These are phyloP conservation scores for Reticulascus tulasneorum DNA, from an alignment of 2,329 filamentous ascomycete genomes.

Conservation along the genomic window DNA sequence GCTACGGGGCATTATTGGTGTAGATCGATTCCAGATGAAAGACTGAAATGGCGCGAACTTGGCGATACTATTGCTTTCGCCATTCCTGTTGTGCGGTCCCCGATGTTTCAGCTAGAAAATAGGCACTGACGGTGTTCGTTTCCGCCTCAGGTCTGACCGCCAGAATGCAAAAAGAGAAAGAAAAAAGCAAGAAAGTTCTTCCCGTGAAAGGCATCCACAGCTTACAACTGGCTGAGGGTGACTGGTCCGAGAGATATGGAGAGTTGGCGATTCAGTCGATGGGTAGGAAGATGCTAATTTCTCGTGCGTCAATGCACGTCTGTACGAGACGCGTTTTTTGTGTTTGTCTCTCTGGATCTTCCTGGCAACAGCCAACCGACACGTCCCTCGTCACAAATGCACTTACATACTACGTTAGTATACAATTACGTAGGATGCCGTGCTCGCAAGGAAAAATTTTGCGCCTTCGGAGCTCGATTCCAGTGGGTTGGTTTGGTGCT, in stretches of 20 bases:
- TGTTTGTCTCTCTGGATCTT: constrained; percentile 1
- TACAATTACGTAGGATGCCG: too few relatives aligned
- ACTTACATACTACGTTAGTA: not conserved
- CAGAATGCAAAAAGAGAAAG: constrained; percentile 2
- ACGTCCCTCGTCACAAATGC: not conserved
- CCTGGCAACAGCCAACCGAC: constrained; percentile 1
- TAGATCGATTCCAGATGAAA: too few relatives aligned
- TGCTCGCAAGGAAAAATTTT: too few relatives aligned
- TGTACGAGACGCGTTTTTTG: not conserved
- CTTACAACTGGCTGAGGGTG: not conserved
- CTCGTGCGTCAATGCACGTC: not conserved
- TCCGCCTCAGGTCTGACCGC: constrained; percentile 12
- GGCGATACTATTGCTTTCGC: constrained; percentile 1
- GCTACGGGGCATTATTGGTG: too few relatives aligned
- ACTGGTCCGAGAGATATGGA: not conserved
- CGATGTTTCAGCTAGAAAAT: constrained; percentile 10
- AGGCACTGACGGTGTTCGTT: constrained; percentile 1
- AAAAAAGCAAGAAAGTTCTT: not conserved
- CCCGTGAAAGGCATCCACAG: not conserved
- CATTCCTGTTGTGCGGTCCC: constrained; percentile 9
- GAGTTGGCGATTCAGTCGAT: not conserved
- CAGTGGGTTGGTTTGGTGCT: constrained; percentile 8
- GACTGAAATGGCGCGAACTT: constrained; percentile 1
- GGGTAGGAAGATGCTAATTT: not conserved
- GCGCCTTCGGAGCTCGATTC: constrained; percentile 1